These are phyloP conservation scores for Tylopilus cervinicoccineus DNA, from an alignment of 768 basidiomycete genomes.

Conservation along the genomic window DNA sequence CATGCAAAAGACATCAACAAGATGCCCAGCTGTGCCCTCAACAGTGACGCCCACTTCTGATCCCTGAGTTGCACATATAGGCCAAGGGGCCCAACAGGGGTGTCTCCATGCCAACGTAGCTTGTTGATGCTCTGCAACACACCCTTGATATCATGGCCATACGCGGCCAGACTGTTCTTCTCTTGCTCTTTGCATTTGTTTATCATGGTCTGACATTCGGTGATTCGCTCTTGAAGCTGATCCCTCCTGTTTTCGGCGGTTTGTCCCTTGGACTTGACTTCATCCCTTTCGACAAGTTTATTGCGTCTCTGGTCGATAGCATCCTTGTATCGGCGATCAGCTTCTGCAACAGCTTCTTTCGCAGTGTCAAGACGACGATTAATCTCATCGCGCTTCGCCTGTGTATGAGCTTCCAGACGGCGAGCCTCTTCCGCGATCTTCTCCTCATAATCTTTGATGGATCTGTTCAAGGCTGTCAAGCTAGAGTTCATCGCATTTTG, in stretches of 20 bases:
- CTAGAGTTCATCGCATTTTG: slow-evolving; percentile 45
- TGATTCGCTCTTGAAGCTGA: slow-evolving; percentile 39
- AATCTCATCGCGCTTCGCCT: slow-evolving; percentile 58
- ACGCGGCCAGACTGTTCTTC: slow-evolving; percentile 56
- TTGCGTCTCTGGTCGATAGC: slow-evolving; percentile 34
- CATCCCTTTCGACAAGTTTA: slow-evolving; percentile 28
- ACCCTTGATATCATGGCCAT: slow-evolving; percentile 56
- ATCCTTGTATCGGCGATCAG: slow-evolving; percentile 34
- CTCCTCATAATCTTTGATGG: slow-evolving; percentile 35
- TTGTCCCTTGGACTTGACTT: slow-evolving; percentile 34
- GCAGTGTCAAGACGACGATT: slow-evolving; percentile 48
- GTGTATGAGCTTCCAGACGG: slow-evolving; percentile 52
- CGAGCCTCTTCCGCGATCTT: slow-evolving; percentile 52
- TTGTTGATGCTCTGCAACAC: slow-evolving; percentile 51
- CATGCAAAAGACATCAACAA: slow-evolving; percentile 70
- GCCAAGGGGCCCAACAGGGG: slow-evolving; percentile 79
- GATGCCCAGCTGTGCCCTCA: slow-evolving; percentile 57
- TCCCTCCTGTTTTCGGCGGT: slow-evolving; percentile 31
- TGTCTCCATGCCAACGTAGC: slow-evolving; percentile 59
- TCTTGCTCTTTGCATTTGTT: slow-evolving; percentile 45
- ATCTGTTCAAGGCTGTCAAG: slow-evolving; percentile 30
- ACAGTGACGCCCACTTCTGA: slow-evolving; percentile 56
- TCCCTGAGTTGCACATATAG: slow-evolving; percentile 72
- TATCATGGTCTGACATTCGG: slow-evolving; percentile 48
- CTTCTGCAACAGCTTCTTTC: slow-evolving; percentile 34